Evolutionary conservation across 345 rosid genomes (phyloP), one percentile per base, ranked within the genome.

Genomic region (Sisymbrium irio): DNA sequence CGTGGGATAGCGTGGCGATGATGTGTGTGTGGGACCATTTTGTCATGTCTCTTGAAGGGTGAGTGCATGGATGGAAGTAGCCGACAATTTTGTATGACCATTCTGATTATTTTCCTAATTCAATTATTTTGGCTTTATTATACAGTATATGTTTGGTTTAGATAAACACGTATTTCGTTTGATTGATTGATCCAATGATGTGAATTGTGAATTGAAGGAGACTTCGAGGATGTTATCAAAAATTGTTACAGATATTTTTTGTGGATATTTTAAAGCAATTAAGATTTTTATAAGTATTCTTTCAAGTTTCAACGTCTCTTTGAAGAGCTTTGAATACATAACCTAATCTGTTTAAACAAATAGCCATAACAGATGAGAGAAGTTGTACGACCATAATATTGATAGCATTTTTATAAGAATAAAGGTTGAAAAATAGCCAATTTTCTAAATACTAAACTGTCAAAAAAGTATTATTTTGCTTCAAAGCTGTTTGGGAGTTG

Each of bases 11-110:
- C 67, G 78, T 60, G 78, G 67, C 37, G 33, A 28, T 58, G 53
- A 64, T 58, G 63, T 53, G 74, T 60, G 44, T 7, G 63, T 20
- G 57, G 63, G 74, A 61, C 79, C 68, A 28, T 33, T 2, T 72
- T 39, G 13, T 61, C n/a, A 4, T 42, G 53, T 12, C 20, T 66
- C 40, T 7, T 33, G 54, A 72, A 22, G 69, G 13, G 13, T 67
- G 42, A 62, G 75, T 76, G 70, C 79, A 33, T 69, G 69, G 62
- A 46, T 66, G 67, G 35, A 33, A 11, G 75, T 44, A 69, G 75
- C 79, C 79, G 75, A 69, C 75, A 76, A 35, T 14, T 76, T 74
- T 51, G 30, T 67, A 33, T 25, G 79, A 75, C 56, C 22, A 25
- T 75, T 75, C 74, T 61, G 42, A 61, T 68, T 35, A 40, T 49